Conservation (phyloP, 345 rosid species). For the Brassica incana region DNA sequence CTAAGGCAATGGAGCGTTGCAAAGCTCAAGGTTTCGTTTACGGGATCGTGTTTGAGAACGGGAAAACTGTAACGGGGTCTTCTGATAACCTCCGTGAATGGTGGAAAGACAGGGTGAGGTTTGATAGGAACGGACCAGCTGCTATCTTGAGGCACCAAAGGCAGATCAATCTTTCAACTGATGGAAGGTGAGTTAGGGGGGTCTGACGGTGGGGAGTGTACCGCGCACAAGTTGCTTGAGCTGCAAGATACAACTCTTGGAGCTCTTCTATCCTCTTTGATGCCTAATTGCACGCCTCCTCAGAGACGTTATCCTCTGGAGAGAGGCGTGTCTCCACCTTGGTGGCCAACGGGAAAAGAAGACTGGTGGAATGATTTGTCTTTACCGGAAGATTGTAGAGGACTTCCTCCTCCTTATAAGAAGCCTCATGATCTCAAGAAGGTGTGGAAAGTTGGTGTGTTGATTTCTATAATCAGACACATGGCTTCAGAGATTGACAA, state of each 20-base stretch:
- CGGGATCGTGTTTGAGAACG: not conserved
- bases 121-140: not conserved
- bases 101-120: not conserved
- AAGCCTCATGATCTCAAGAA: not conserved
- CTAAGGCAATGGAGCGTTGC: not conserved
- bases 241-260: conserved; percentile 97
- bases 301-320: not conserved
- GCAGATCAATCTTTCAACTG: conserved; percentile 45
- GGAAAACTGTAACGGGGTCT: not conserved
- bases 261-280: conserved; percentile 62
- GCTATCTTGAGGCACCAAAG: conserved; percentile 58
- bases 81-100: not conserved
- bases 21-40: not conserved
- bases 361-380: not conserved
- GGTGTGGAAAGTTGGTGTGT: not conserved
- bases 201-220: conserved; percentile 47
- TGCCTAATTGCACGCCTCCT: not conserved
- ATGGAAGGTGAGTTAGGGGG: conserved; percentile 44
- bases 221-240: conserved; percentile 82
- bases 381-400: not conserved
- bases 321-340: not conserved
- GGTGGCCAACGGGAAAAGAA: not conserved
- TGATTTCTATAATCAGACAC: not conserved
- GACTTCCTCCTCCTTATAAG: not conserved
- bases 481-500: not conserved